Evolutionary conservation across 441 rosid species (phyloP).

Genomic region (Corymbia citriodora): DNA sequence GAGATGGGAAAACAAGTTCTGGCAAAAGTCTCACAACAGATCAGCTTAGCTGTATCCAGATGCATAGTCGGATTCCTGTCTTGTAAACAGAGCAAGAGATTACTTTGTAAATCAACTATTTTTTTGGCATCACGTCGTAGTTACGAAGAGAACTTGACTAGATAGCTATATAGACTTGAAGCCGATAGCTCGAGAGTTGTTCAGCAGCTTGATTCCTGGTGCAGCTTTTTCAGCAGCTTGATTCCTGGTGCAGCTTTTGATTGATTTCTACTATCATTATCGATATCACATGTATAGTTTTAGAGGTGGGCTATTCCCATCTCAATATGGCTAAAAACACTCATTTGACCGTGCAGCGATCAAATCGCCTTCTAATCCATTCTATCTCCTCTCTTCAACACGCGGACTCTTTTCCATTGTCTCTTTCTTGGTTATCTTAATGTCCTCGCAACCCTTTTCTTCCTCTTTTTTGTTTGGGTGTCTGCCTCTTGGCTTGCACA

Average conservation of each 20-base stretch:
- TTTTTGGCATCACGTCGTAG: background rate
- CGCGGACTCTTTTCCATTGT: background rate
- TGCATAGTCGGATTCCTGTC: background rate
- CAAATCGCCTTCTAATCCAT: background rate
- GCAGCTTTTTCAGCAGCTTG: background rate
- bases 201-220: background rate
- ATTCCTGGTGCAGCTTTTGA: background rate
- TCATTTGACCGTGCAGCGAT: background rate
- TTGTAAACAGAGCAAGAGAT: background rate
- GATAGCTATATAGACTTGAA: background rate
- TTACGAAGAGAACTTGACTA: background rate
- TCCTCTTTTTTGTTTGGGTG: background rate
- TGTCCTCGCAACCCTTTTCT: background rate
- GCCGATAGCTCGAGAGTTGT: background rate
- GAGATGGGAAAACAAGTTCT: constrained; percentile 3
- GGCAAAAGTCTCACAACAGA: background rate
- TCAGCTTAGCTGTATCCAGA: background rate
- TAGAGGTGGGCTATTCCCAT: background rate
- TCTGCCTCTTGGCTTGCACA: background rate
- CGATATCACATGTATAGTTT: background rate
- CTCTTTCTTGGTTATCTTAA: background rate
- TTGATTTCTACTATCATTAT: background rate
- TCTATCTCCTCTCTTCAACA: background rate
- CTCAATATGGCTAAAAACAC: background rate
- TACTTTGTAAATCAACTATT: background rate